These are phyloP conservation scores for Hymenotorrendiella dingleyae DNA, from an alignment of 2,329 filamentous ascomycete species.

Conservation along the genomic window DNA sequence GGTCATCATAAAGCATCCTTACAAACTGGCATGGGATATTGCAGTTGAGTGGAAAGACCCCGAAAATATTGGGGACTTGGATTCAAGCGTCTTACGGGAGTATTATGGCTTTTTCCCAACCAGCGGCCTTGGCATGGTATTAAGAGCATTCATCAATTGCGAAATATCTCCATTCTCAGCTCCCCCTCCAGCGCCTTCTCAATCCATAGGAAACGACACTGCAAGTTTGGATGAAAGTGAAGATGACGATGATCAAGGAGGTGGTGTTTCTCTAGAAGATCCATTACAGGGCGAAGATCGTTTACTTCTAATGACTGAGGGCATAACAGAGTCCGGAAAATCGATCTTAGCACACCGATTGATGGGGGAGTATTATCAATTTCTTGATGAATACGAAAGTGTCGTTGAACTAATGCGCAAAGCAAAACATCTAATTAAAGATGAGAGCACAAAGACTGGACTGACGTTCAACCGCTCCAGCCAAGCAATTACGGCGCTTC, in stretches of 20 bases:
- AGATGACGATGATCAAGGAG: slow-evolving; percentile 49
- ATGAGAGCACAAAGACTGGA: slow-evolving; percentile 61
- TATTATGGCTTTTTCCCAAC: slow-evolving; percentile 83
- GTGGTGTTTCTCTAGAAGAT: slow-evolving; percentile 45
- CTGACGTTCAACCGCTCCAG: slow-evolving; percentile 61
- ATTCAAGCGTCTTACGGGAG: slow-evolving; percentile 69
- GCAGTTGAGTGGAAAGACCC: slow-evolving; percentile 83
- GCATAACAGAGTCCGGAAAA: slow-evolving; percentile 53
- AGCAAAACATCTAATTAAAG: slow-evolving; percentile 55
- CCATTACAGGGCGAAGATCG: slow-evolving; percentile 71
- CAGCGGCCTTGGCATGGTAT: slow-evolving; percentile 72
- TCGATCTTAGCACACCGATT: slow-evolving; percentile 81
- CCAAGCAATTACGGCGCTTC: slow-evolving; percentile 68
- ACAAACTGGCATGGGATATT: slow-evolving; percentile 84
- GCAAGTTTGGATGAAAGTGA: slow-evolving; percentile 46
- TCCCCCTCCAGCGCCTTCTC: slow-evolving; percentile 20
- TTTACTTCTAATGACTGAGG: slow-evolving; percentile 73
- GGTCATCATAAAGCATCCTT: slow-evolving; percentile 93
- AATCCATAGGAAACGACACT: slow-evolving; percentile 33
- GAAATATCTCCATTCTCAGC: slow-evolving; percentile 74
- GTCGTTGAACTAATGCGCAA: slow-evolving; percentile 75
- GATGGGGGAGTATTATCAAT: slow-evolving; percentile 75
- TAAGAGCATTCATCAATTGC: slow-evolving; percentile 77
- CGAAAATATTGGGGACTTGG: slow-evolving; percentile 68
- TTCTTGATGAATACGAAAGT: slow-evolving; percentile 78